These are phyloP conservation scores for Carpinus fangiana DNA, from an alignment of 306 rosid species.

Conservation along the genomic window DNA sequence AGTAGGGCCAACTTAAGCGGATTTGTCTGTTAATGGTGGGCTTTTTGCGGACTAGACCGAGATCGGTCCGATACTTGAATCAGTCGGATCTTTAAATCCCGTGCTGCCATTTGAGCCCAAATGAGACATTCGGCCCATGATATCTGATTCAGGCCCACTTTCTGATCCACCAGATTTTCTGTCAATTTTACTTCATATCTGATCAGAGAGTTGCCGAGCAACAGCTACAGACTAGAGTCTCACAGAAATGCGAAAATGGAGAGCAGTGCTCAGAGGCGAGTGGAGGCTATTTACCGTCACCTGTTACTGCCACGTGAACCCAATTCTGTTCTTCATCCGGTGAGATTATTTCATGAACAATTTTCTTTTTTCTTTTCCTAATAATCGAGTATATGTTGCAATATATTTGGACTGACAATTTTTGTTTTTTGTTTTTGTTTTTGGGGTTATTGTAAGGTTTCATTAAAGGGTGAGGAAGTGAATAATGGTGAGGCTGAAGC, in stretches of 20 bases:
- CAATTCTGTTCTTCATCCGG: slow-evolving; percentile 28
- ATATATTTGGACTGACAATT: neutral
- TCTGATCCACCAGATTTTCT: too few relatives aligned
- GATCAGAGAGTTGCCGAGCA: neutral
- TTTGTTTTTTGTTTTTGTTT: slow-evolving; percentile 9
- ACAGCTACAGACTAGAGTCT: neutral
- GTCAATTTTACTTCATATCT: neutral
- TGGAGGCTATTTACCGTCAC: slow-evolving; percentile 41
- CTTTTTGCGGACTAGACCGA: too few relatives aligned
- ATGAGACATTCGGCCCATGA: too few relatives aligned
- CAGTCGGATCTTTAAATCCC: too few relatives aligned
- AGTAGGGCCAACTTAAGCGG: too few relatives aligned
- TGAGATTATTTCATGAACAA: slow-evolving; percentile 1
- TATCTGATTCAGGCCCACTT: too few relatives aligned
- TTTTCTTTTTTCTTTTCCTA: neutral
- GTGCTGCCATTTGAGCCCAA: too few relatives aligned
- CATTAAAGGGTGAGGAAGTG: slow-evolving; percentile 26
- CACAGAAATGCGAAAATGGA: slow-evolving; percentile 25
- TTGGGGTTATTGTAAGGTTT: slow-evolving; percentile 27
- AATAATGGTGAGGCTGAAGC: slow-evolving; percentile 44
- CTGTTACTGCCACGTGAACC: slow-evolving; percentile 9
- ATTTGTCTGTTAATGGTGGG: too few relatives aligned
- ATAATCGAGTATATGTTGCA: neutral
- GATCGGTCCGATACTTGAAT: too few relatives aligned
- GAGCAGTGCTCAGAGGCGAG: slow-evolving; percentile 34